Evolutionary conservation across 441 rosid genomes (phyloP).

Genomic region (Syzygium syzygioides): DNA sequence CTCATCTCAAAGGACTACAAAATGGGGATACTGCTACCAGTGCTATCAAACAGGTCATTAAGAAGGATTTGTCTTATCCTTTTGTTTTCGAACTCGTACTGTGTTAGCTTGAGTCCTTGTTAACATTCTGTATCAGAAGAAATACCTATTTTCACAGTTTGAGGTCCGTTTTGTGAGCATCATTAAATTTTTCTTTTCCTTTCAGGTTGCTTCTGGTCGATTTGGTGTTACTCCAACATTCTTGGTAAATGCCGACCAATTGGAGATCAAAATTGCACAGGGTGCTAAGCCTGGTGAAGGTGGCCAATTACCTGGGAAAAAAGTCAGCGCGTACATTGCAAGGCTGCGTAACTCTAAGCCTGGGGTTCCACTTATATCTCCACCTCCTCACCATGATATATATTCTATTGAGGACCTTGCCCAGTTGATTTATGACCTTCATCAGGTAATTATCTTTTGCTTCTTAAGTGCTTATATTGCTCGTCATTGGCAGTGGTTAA

Average conservation of each 20-base stretch:
- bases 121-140: background rate
- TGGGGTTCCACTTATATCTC: slow-evolving; percentile 99
- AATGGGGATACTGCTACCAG: slow-evolving; percentile 99
- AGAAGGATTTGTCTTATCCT: background rate
- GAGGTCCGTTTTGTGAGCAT: background rate
- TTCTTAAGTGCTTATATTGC: slow-evolving; percentile 2
- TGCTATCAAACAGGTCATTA: slow-evolving; percentile 92
- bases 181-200: background rate
- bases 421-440: slow-evolving; percentile 93
- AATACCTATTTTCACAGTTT: background rate
- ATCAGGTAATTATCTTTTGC: slow-evolving; percentile 60
- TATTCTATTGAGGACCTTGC: slow-evolving; percentile 99
- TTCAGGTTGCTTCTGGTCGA: slow-evolving; percentile 98
- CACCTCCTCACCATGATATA: slow-evolving; percentile 98
- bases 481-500: background rate
- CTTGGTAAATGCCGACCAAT: slow-evolving; percentile 91
- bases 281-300: slow-evolving; percentile 99
- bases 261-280: slow-evolving; percentile 98
- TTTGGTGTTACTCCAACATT: slow-evolving; percentile 99
- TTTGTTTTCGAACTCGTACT: background rate
- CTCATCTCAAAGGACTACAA: slow-evolving; percentile 99
- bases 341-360: slow-evolving; percentile 96
- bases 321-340: slow-evolving; percentile 98
- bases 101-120: background rate
- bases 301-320: slow-evolving; percentile 97